Percentiles rank a stretch among this genome's conserved stretches.
These are phyloP conservation scores for Sicyos baderoa DNA, from an alignment of 306 rosid species.

Conservation along the genomic window DNA sequence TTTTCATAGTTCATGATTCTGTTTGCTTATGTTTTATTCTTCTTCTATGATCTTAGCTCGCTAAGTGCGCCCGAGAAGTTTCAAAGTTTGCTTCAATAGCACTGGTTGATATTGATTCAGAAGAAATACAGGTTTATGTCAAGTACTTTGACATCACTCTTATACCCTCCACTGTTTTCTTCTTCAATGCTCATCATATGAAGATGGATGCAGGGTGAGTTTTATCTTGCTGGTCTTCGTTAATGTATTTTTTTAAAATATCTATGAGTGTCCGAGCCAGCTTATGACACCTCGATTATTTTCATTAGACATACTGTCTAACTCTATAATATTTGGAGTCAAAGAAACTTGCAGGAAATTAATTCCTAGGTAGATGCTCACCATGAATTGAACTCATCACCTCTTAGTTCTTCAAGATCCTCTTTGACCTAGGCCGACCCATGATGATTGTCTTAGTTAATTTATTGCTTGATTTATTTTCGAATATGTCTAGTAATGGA, in stretches of 20 bases:
- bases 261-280: no score
- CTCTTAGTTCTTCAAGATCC: no score
- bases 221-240: not conserved
- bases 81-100: constrained; percentile 78
- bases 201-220: constrained; percentile 87
- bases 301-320: no score
- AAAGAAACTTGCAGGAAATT: no score
- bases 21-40: not conserved
- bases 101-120: constrained; percentile 65
- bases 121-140: constrained; percentile 59
- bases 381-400: no score
- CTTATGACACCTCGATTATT: no score
- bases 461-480: no score
- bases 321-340: no score
- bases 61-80: constrained; percentile 63
- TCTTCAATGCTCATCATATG: constrained; percentile 97
- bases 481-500: no score
- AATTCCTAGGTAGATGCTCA: no score
- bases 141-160: constrained; percentile 71
- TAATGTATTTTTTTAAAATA: not conserved
- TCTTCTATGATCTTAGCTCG: constrained; percentile 37
- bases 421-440: no score
- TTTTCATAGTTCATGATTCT: not conserved
- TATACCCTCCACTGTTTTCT: constrained; percentile 69
- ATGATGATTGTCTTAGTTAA: no score